phyloP scores from a whole-genome alignment of 306 rosid species.

The Corylus heterophylla region DNA sequence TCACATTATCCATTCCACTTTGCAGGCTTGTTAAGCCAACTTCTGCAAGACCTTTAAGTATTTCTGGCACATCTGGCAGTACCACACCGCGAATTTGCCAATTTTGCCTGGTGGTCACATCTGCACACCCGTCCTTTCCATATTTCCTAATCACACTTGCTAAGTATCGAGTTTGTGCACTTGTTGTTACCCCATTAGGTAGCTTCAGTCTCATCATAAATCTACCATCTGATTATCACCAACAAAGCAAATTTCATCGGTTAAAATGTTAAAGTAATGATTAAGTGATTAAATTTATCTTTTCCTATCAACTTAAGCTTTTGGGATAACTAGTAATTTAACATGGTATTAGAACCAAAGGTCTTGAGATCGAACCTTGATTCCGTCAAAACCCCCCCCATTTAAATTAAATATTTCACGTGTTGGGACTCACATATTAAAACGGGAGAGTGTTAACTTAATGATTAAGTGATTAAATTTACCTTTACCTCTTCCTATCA shows the following conservation, averaged over 20 bases:
- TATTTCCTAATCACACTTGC: slow-evolving; percentile 83
- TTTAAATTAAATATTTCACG: too few relatives aligned
- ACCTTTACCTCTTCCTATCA: too few relatives aligned
- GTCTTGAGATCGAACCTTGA: too few relatives aligned
- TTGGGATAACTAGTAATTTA: too few relatives aligned
- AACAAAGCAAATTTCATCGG: background rate
- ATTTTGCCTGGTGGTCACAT: slow-evolving; percentile 92
- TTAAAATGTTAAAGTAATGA: too few relatives aligned
- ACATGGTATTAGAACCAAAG: too few relatives aligned
- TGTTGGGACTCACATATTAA: too few relatives aligned
- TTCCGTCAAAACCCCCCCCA: too few relatives aligned
- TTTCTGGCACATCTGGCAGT: slow-evolving; percentile 83
- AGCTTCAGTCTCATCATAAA: slow-evolving; percentile 98
- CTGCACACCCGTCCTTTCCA: slow-evolving; percentile 92
- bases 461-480: too few relatives aligned
- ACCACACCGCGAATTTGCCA: slow-evolving; percentile 96
- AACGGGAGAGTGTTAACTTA: too few relatives aligned
- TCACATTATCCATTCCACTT: slow-evolving; percentile 99
- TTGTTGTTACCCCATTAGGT: slow-evolving; percentile 92
- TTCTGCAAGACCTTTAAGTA: slow-evolving; percentile 70
- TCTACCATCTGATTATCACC: slow-evolving; percentile 69
- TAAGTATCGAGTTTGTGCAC: slow-evolving; percentile 74
- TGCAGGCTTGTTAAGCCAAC: slow-evolving; percentile 91
- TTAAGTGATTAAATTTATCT: too few relatives aligned
- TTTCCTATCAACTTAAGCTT: too few relatives aligned